Evolutionary conservation across 768 basidiomycete genomes (phyloP), one percentile per base, ranked within the genome.

Genomic region (Boletus subcaerulescens): DNA sequence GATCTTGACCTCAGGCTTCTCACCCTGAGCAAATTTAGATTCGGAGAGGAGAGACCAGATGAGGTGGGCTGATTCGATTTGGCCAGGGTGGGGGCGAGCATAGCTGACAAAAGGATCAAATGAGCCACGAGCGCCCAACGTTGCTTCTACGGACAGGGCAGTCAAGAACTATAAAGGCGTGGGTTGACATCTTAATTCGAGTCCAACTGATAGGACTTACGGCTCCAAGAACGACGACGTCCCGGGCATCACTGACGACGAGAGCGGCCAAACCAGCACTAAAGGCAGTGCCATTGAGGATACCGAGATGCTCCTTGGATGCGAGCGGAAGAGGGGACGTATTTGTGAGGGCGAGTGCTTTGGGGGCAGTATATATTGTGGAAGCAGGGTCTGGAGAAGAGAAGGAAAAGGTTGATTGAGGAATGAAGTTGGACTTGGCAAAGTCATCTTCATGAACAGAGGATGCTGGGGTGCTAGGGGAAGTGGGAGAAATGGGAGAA

Each of bases 281-380:
- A 71, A 92, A 92, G 0, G 90, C 89, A 2, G 91, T 92, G 47
- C 92, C 93, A 65, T 94, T 94, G 40, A 91, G 71, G 48, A 91
- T 82, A 13, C 89, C 90, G 14, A 91, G 79, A 59, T 89, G 89
- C 50, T 91, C 89, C 69, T 91, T 91, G 15, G 84, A 85, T 4
- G 77, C 80, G 17, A 91, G 80, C 24, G 81, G 72, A 51, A 93
- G 76, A 2, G 90, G 87, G 42, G 77, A 70, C 26, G 91, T 81
- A 36, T 76, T 71, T 58, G 89, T 85, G 20, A 76, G 75, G 2
- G 76, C 73, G 32, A 91, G 77, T 0, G 87, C 89, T 48, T 80
- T 75, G 20, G 64, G n/a, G 15, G 69, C 66, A 9, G 62, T 31
- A 33, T 63, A 68, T n/a, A 50, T 44, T 14, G 42, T 42, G 6